Conservation (phyloP, 192 early-diverging fungal genomes). For the Funneliformis geosporum region DNA sequence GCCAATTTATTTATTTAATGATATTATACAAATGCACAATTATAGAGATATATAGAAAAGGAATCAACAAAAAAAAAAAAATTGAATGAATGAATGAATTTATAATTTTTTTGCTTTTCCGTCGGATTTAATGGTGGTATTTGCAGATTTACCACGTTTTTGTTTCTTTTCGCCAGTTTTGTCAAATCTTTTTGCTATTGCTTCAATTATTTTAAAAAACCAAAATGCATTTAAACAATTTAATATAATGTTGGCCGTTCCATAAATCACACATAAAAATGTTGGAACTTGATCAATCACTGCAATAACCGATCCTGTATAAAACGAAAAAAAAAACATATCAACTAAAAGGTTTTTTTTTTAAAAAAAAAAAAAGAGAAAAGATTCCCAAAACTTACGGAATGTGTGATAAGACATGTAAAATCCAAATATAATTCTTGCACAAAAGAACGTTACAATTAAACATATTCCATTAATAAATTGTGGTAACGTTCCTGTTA, state of each 20-base stretch:
- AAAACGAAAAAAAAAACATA: neutral
- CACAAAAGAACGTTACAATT: constrained; percentile 70
- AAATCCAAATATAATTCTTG: constrained; percentile 76
- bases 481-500: constrained; percentile 78
- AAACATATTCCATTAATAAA: constrained; percentile 82
- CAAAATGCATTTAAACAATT: constrained; percentile 67
- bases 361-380: constrained; percentile 31
- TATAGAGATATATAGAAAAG: too few species aligned
- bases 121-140: neutral
- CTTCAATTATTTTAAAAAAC: constrained; percentile 59
- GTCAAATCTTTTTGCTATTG: constrained; percentile 44
- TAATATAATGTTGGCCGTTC: constrained; percentile 57
- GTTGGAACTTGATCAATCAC: constrained; percentile 42
- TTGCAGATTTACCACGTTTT: neutral
- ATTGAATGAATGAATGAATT: too few species aligned
- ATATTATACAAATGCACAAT: too few species aligned
- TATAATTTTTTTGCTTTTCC: neutral
- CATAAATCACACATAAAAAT: constrained; percentile 52
- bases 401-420: constrained; percentile 70
- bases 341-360: neutral
- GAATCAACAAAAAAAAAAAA: too few species aligned
- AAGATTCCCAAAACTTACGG: constrained; percentile 39
- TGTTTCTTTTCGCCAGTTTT: constrained; percentile 4
- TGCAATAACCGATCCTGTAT: constrained; percentile 29
- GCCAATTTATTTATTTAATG: too few species aligned